phyloP scores from a whole-genome alignment of 177 flowering plant genomes.

The Vitis hybrid region DNA sequence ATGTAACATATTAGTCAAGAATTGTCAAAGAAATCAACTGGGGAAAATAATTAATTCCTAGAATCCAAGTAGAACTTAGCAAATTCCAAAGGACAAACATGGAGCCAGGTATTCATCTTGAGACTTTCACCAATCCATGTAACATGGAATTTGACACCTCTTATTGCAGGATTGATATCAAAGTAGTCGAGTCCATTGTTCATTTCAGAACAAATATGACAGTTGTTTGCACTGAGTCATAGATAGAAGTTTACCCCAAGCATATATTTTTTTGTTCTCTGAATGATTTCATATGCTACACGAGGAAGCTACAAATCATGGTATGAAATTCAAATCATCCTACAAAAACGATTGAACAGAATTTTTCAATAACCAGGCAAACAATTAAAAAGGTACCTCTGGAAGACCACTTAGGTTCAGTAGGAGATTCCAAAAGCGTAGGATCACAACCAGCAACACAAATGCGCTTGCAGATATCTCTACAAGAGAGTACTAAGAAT shows the following conservation, averaged over 20 bases:
- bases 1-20: background rate
- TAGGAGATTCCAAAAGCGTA: conserved; percentile 71
- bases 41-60: background rate
- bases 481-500: conserved; percentile 24
- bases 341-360: background rate
- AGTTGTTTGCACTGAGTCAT: too few species aligned
- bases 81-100: background rate
- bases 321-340: too few species aligned
- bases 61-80: background rate
- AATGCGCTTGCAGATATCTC: conserved; percentile 59
- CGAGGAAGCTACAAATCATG: too few species aligned
- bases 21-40: background rate
- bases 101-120: too few species aligned
- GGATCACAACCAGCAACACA: conserved; percentile 91
- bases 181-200: too few species aligned
- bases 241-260: too few species aligned
- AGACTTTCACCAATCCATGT: too few species aligned
- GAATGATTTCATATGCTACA: too few species aligned
- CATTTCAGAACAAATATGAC: too few species aligned
- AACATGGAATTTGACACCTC: too few species aligned
- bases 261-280: too few species aligned
- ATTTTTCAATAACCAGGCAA: conserved; percentile 3
- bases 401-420: conserved; percentile 93
- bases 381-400: conserved; percentile 42
- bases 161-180: too few species aligned